Conservation (phyloP, 106 monocot species). For the Dioscorea dumetorum region DNA sequence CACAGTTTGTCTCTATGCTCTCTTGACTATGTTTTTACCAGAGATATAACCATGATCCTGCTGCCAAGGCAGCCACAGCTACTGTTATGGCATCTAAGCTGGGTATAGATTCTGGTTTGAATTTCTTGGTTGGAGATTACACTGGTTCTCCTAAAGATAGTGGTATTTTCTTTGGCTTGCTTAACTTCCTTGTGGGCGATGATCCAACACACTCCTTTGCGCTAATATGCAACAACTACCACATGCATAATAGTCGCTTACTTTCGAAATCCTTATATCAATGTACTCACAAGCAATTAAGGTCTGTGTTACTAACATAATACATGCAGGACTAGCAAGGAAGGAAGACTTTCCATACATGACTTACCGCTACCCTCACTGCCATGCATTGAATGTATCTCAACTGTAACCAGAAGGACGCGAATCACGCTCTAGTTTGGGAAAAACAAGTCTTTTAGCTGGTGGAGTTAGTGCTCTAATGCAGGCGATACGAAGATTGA, state of each 20-base stretch:
- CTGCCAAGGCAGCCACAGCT: constrained; percentile 88
- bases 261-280: no score
- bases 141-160: constrained; percentile 34
- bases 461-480: constrained; percentile 7
- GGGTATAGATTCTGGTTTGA: constrained; percentile 74
- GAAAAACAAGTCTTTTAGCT: constrained; percentile 7
- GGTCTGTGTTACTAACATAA: no score
- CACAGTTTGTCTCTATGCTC: neutral
- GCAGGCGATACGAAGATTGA: constrained; percentile 7
- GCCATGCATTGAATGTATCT: constrained; percentile 64
- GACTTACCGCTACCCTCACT: constrained; percentile 89
- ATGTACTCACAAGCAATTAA: no score
- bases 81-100: constrained; percentile 83
- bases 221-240: constrained; percentile 75
- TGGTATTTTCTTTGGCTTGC: constrained; percentile 73
- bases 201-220: constrained; percentile 92
- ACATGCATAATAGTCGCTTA: constrained; percentile 67
- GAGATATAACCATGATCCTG: constrained; percentile 92
- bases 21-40: constrained; percentile 10
- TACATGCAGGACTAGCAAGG: constrained; percentile 76
- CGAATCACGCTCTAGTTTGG: constrained; percentile 15
- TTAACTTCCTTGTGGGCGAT: constrained; percentile 86
- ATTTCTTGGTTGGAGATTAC: constrained; percentile 65
- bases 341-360: constrained; percentile 85
- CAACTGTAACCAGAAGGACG: constrained; percentile 27